Conservation (phyloP, 176 grass and related monocot genomes). For the Eleusine indica region DNA sequence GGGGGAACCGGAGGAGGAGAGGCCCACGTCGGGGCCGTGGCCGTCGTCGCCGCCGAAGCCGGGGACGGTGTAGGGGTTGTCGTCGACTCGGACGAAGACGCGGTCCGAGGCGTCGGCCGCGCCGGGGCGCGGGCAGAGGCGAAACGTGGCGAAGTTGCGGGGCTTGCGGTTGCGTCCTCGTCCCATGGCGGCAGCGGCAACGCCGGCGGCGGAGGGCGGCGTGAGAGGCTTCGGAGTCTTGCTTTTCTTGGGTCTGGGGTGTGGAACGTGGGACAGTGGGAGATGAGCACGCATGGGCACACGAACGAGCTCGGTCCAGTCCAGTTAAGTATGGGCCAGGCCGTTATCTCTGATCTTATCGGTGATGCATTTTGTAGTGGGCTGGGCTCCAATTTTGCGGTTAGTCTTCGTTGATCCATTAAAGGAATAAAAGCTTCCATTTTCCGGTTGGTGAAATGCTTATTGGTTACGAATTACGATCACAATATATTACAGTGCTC, state of each 20-base stretch:
- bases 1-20: constrained; percentile 11
- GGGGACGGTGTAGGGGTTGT: constrained; percentile 58
- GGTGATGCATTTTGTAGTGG: not conserved
- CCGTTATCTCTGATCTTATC: not conserved
- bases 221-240: not conserved
- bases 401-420: not conserved
- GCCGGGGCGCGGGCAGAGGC: constrained; percentile 75
- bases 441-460: no score
- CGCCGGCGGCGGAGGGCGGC: not conserved
- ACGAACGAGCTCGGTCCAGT: not conserved
- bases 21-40: not conserved
- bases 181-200: constrained; percentile 44
- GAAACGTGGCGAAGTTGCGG: constrained; percentile 81
- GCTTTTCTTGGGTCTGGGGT: not conserved
- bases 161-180: constrained; percentile 49
- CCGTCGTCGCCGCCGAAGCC: constrained; percentile 52
- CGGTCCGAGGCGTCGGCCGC: constrained; percentile 57
- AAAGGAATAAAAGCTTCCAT: no score
- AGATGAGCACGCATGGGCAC: not conserved
- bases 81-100: constrained; percentile 86
- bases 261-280: not conserved
- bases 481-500: not conserved
- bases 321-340: not conserved
- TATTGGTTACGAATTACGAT: not conserved
- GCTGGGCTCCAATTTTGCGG: not conserved